These are phyloP conservation scores for Cladobotryum protrusum DNA, from an alignment of 2,329 filamentous ascomycete genomes.

Conservation along the genomic window DNA sequence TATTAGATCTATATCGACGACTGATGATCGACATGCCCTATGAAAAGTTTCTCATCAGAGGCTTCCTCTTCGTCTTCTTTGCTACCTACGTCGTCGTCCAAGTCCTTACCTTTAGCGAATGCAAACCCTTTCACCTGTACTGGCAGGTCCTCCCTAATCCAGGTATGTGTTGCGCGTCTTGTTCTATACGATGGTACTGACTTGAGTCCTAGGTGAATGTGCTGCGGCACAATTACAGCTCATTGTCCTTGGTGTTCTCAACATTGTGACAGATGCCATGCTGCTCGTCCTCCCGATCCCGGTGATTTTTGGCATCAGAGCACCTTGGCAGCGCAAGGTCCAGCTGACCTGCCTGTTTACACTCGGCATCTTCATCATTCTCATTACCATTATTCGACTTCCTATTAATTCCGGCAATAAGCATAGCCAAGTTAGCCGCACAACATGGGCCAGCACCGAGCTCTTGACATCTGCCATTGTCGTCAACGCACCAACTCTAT, in stretches of 20 bases:
- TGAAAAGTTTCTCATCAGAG: constrained; percentile 19
- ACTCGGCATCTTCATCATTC: constrained; percentile 33
- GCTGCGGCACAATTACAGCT: constrained; percentile 27
- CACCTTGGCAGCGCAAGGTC: constrained; percentile 23
- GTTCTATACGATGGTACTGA: neutral
- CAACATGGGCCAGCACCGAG: constrained; percentile 33
- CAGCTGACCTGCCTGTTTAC: constrained; percentile 29
- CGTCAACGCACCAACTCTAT: constrained; percentile 33
- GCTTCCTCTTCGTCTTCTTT: constrained; percentile 23
- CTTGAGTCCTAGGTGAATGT: constrained; percentile 18
- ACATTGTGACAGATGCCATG: constrained; percentile 28
- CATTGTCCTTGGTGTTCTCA: constrained; percentile 26
- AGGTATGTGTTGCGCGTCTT: constrained; percentile 17
- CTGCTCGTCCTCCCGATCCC: constrained; percentile 21
- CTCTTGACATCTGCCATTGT: constrained; percentile 27
- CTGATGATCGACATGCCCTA: constrained; percentile 18
- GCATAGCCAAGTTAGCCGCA: constrained; percentile 29
- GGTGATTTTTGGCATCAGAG: constrained; percentile 23
- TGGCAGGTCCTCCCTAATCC: constrained; percentile 46
- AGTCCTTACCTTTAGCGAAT: constrained; percentile 29
- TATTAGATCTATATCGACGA: constrained; percentile 22
- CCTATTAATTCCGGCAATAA: constrained; percentile 31
- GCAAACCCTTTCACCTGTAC: constrained; percentile 45
- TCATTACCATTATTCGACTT: constrained; percentile 32
- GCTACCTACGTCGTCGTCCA: constrained; percentile 26